Base-by-base conservation (phyloP, 2,329 filamentous ascomycete species). In the Amauroascus verrucosus region DNA sequence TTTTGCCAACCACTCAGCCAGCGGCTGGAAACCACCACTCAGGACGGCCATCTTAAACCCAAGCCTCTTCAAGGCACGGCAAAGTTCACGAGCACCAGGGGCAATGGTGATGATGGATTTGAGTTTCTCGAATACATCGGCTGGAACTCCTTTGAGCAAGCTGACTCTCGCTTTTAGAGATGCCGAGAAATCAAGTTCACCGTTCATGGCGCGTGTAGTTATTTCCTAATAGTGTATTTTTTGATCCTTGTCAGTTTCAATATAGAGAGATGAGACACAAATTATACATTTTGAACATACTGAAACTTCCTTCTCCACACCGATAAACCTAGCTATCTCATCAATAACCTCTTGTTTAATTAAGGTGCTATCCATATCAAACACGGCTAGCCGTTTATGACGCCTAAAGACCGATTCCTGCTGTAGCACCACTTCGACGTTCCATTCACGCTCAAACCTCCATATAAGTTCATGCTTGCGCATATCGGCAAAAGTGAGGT, bases 281-380 rank as follows among this genome's bases (percentile, higher is more conserved):
- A 33, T 13, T 18, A 32, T 38, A 2, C n/a, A 6, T 5, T 30
- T 9, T 30, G 5, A 18, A 48, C 62, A 32, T 65, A 75, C 82
- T 8, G 88, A 86, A 37, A 98, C 91, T 62, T 86, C 76, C 51
- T 82, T 82, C 61, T 88, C 82, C n/a, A 94, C 79, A 50, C 88
- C 87, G 1, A 95, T 81, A 35, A 85, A 85, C 51, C 85, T 83
- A 3, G 93, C 93, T 54, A 98, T 84, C 63, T 97, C 83, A 69
- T 98, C 93, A 65, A 98, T 97, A 56, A 96, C 90, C 73, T 98
- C 93, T 69, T 98, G 90, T 51, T 91, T 86, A 67, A 98, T 97
- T 56, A 98, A 79, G 0, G 93, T 98, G 69, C 86, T 93, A 73
- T 98, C 93, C 93, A 98, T 98, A 69, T 98, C 93, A 65, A 98